Evolutionary conservation across 768 basidiomycete genomes (phyloP).

Genomic region (Gloeostereum incarnatum): DNA sequence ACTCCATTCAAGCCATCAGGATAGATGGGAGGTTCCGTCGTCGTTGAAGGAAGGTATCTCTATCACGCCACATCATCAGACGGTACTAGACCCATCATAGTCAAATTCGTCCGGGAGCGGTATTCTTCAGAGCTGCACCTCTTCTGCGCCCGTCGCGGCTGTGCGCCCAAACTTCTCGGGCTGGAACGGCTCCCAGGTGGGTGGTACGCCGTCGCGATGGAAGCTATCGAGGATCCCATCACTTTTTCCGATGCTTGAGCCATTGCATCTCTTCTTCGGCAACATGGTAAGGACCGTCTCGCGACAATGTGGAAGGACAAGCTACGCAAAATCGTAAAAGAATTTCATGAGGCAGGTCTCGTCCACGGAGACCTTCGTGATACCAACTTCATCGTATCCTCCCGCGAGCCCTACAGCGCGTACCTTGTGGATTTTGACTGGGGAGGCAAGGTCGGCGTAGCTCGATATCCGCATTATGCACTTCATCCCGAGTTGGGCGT

Average conservation of each 20-base stretch:
- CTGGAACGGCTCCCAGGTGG: constrained; percentile 17
- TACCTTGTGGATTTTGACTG: constrained; percentile 17
- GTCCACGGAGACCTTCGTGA: constrained; percentile 16
- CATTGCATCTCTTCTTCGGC: neutral
- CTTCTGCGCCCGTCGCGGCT: constrained; percentile 11
- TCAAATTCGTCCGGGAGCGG: constrained; percentile 15
- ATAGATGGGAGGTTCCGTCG: no score
- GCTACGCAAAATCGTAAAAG: constrained; percentile 3
- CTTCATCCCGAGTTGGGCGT: constrained; percentile 8
- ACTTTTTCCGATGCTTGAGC: neutral
- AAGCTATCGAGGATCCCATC: constrained; percentile 7
- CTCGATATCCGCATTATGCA: constrained; percentile 9
- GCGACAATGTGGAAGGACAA: neutral
- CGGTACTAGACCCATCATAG: constrained; percentile 6
- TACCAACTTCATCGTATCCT: constrained; percentile 15
- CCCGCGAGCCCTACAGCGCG: constrained; percentile 3
- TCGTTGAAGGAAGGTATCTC: no score
- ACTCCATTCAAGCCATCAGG: no score
- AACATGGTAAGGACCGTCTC: no score
- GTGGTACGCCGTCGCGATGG: constrained; percentile 18
- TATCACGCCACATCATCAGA: constrained; percentile 1
- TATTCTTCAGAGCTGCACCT: constrained; percentile 14
- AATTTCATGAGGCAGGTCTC: constrained; percentile 9
- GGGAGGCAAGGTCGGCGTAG: constrained; percentile 12
- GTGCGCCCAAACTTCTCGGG: constrained; percentile 15